phyloP scores from a whole-genome alignment of 2,329 filamentous ascomycete genomes.

The Arthrobotrys iridis region DNA sequence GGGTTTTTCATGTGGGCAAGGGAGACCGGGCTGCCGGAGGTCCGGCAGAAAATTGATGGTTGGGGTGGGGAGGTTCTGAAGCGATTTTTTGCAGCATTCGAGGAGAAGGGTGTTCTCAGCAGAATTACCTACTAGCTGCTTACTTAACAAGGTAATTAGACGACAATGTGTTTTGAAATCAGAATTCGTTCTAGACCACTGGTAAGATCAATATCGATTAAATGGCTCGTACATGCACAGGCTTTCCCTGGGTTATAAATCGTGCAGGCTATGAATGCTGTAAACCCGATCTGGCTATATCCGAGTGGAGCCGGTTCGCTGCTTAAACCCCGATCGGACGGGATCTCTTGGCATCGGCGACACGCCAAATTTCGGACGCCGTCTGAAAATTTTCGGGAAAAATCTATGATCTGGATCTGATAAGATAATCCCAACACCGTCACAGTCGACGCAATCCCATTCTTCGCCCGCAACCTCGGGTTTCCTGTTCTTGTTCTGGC shows the following conservation, averaged over 20 bases:
- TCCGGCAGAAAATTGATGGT: conserved; percentile 27
- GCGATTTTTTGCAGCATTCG: conserved; percentile 26
- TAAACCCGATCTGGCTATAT: too few relatives aligned
- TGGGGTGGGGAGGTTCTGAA: conserved; percentile 39
- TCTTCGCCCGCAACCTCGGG: conserved; percentile 7
- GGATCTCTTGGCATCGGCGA: conserved; percentile 4
- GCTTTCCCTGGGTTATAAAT: too few relatives aligned
- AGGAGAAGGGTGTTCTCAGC: conserved; percentile 15
- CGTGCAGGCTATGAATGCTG: too few relatives aligned
- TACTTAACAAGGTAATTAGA: not conserved
- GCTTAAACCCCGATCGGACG: too few relatives aligned
- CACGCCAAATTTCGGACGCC: conserved; percentile 20
- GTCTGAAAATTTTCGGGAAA: conserved; percentile 30
- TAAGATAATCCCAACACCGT: conserved; percentile 47
- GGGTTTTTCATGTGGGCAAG: conserved; percentile 38
- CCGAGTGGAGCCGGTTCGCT: not conserved
- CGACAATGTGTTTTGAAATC: too few relatives aligned
- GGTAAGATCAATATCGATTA: not conserved
- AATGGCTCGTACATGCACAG: not conserved
- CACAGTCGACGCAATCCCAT: conserved; percentile 9
- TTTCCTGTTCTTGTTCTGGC: conserved; percentile 9
- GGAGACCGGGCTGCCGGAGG: not conserved
- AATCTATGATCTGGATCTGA: conserved; percentile 52
- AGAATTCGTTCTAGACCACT: not conserved
- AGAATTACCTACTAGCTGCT: conserved; percentile 13